These are phyloP conservation scores for Pseudoturritis turrita DNA, from an alignment of 345 rosid species.

Conservation along the genomic window DNA sequence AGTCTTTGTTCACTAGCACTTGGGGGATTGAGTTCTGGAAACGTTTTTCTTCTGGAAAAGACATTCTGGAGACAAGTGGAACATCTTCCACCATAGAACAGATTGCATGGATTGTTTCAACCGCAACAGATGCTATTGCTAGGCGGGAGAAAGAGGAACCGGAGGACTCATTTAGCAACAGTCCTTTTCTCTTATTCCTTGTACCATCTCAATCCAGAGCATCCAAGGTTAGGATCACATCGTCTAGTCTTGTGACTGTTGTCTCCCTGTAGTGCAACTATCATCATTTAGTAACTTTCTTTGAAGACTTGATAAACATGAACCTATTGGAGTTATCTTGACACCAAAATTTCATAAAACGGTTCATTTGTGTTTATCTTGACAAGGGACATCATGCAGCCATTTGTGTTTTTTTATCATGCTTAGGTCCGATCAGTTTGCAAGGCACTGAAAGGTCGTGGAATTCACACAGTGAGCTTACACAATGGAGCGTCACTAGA, in stretches of 20 bases:
- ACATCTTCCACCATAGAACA: conserved; percentile 51
- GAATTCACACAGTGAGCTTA: conserved; percentile 83
- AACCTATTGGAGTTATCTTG: too few relatives aligned
- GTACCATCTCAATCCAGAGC: conserved; percentile 85
- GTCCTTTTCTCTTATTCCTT: conserved; percentile 74
- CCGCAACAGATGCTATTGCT: conserved; percentile 69
- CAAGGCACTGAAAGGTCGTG: conserved; percentile 78
- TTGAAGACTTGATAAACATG: not conserved
- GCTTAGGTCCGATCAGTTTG: conserved; percentile 68
- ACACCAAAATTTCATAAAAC: too few relatives aligned
- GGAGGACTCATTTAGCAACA: conserved; percentile 38
- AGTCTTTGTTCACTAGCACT: conserved; percentile 46
- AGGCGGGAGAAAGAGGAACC: conserved; percentile 47
- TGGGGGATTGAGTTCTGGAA: conserved; percentile 94
- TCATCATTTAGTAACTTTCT: not conserved
- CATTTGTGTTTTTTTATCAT: conserved; percentile 6
- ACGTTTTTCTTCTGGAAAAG: conserved; percentile 46
- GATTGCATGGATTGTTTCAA: conserved; percentile 79
- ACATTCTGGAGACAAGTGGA: conserved; percentile 65
- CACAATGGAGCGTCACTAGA: conserved; percentile 67
- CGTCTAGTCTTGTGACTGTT: not conserved
- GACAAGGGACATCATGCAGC: not conserved
- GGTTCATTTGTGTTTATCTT: not conserved
- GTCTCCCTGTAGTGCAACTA: not conserved
- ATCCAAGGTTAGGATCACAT: conserved; percentile 43